Percentiles rank a stretch among this genome's conserved stretches.
These are phyloP conservation scores for Kodamaea sagamina DNA, from an alignment of 805 yeast genomes.

Conservation along the genomic window DNA sequence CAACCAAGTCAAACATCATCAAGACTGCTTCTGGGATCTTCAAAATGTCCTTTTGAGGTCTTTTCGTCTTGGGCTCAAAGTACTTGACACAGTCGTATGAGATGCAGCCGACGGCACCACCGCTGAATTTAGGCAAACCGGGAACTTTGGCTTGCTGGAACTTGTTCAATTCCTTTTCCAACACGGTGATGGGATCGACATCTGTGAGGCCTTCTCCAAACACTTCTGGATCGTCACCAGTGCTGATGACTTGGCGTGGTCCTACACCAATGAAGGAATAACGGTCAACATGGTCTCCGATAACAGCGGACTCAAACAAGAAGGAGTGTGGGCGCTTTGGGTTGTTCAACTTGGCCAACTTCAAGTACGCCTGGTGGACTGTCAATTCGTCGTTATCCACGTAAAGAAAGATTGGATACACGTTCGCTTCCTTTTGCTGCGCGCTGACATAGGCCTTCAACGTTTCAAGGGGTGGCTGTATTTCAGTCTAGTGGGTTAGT, in stretches of 20 bases:
- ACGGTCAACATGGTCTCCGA: slow-evolving; percentile 86
- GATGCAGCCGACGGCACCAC: slow-evolving; percentile 96
- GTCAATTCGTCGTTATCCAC: slow-evolving; percentile 77
- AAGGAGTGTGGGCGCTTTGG: slow-evolving; percentile 64
- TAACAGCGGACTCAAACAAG: slow-evolving; percentile 83
- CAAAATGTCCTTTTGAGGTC: slow-evolving; percentile 73
- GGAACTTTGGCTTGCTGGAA: slow-evolving; percentile 75
- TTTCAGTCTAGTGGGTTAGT: slow-evolving; percentile 28
- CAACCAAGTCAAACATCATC: slow-evolving; percentile 87
- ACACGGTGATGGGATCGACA: slow-evolving; percentile 74
- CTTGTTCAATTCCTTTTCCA: slow-evolving; percentile 71
- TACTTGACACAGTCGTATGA: slow-evolving; percentile 96
- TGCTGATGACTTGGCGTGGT: slow-evolving; percentile 79
- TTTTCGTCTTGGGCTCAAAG: slow-evolving; percentile 88
- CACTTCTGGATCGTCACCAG: slow-evolving; percentile 62
- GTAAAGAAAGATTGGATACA: slow-evolving; percentile 79
- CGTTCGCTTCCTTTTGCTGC: slow-evolving; percentile 41
- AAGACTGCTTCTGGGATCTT: slow-evolving; percentile 88
- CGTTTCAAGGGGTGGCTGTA: slow-evolving; percentile 41
- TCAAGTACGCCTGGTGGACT: slow-evolving; percentile 88
- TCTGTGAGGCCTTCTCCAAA: slow-evolving; percentile 39
- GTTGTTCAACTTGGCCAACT: slow-evolving; percentile 66
- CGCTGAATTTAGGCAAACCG: slow-evolving; percentile 80
- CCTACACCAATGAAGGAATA: slow-evolving; percentile 87
- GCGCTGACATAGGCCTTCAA: slow-evolving; percentile 28